A percentile compares a stretch with the other conserved stretches of the same genome.
These are phyloP conservation scores for Suillus ampliporus DNA, from an alignment of 768 basidiomycete species.

Conservation along the genomic window DNA sequence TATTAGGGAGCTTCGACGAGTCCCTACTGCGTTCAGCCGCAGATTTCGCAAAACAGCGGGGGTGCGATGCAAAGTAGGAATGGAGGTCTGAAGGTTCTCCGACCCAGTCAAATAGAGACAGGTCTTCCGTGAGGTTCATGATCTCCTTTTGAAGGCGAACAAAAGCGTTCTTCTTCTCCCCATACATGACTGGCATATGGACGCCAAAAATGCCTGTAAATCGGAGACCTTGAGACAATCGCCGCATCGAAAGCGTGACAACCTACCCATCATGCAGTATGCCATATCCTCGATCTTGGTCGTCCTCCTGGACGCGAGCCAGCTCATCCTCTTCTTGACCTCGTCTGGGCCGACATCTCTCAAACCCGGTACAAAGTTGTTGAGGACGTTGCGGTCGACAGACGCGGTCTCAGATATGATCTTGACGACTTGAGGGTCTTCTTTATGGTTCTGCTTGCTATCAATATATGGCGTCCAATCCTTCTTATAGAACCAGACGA, in stretches of 20 bases:
- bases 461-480: constrained; percentile 8
- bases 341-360: constrained; percentile 14
- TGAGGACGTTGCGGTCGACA: constrained; percentile 25
- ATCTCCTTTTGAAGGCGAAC: constrained; percentile 34
- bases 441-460: constrained; percentile 27
- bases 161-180: constrained; percentile 28
- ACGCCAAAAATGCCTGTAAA: constrained; percentile 31
- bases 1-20: constrained; percentile 2
- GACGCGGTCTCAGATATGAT: constrained; percentile 17
- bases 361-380: constrained; percentile 29
- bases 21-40: neutral
- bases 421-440: constrained; percentile 25
- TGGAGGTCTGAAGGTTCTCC: constrained; percentile 31
- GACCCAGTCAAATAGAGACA: constrained; percentile 34
- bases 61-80: constrained; percentile 30
- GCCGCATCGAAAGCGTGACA: constrained; percentile 13
- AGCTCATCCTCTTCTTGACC: constrained; percentile 31
- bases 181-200: constrained; percentile 35
- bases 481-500: constrained; percentile 10
- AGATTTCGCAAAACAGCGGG: constrained; percentile 24
- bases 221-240: neutral
- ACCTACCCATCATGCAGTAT: constrained; percentile 30
- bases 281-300: constrained; percentile 36
- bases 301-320: constrained; percentile 35
- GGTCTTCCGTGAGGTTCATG: constrained; percentile 33